phyloP scores from a whole-genome alignment of 1,284 basidiomycete genomes.

The Irpex sp. region DNA sequence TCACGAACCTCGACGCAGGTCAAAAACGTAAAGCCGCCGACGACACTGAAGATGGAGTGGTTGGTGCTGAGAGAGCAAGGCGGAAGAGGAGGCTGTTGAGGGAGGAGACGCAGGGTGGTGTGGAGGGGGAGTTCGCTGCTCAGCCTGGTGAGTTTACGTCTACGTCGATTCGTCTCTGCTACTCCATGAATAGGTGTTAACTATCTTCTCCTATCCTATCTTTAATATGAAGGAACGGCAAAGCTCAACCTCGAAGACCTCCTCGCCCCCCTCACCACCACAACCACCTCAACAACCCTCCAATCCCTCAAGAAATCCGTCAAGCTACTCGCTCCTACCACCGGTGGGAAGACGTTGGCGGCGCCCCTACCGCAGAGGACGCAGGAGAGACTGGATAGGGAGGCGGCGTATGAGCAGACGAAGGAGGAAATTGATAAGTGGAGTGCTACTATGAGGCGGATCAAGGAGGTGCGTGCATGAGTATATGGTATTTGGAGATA shows the following conservation, averaged over 20 bases:
- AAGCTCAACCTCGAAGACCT: constrained; percentile 72
- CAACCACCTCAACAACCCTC: constrained; percentile 45
- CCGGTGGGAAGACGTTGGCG: constrained; percentile 59
- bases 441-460: constrained; percentile 85
- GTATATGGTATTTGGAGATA: too few species aligned
- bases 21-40: constrained; percentile 69
- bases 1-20: constrained; percentile 61
- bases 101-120: constrained; percentile 71
- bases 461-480: constrained; percentile 57
- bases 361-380: constrained; percentile 84
- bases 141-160: constrained; percentile 36
- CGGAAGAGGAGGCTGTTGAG: constrained; percentile 44
- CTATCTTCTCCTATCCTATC: background rate
- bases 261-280: constrained; percentile 56
- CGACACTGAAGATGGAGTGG: constrained; percentile 16
- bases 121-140: constrained; percentile 69
- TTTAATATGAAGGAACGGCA: constrained; percentile 33
- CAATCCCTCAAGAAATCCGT: constrained; percentile 65
- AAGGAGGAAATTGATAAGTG: constrained; percentile 93
- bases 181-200: background rate
- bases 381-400: constrained; percentile 87
- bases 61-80: constrained; percentile 55
- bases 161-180: background rate
- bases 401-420: constrained; percentile 92
- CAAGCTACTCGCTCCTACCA: constrained; percentile 49